Conservation (phyloP, 1,284 basidiomycete species). For the Crucibulum parvulum region DNA sequence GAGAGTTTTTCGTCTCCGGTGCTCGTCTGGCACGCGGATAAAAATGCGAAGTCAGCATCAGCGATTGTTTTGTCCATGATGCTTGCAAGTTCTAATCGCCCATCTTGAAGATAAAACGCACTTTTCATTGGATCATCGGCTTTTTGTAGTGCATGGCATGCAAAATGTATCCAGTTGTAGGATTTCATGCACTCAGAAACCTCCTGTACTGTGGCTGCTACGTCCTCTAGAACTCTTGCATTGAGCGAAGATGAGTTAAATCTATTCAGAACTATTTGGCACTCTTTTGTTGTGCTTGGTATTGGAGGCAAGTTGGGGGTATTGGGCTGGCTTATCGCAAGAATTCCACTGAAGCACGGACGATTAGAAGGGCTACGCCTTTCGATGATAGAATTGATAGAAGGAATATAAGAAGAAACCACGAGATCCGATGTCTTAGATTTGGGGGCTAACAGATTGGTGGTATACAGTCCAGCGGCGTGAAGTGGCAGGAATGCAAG, state of each 20-base stretch:
- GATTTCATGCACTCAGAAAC: slow-evolving; percentile 2
- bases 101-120: slow-evolving; percentile 19
- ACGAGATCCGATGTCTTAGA: slow-evolving; percentile 15
- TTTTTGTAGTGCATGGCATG: slow-evolving; percentile 25
- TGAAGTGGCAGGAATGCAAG: slow-evolving; percentile 26
- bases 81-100: slow-evolving; percentile 15
- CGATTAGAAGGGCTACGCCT: slow-evolving; percentile 2
- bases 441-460: slow-evolving; percentile 3
- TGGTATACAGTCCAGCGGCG: slow-evolving; percentile 17
- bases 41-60: slow-evolving; percentile 25
- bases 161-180: slow-evolving; percentile 21
- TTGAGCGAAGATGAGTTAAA: not conserved
- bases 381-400: slow-evolving; percentile 9
- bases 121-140: slow-evolving; percentile 17
- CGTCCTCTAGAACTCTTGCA: not conserved
- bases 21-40: slow-evolving; percentile 32
- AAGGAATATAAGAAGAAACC: slow-evolving; percentile 29
- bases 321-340: not conserved
- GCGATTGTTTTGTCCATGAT: slow-evolving; percentile 15
- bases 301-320: not conserved
- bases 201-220: not conserved
- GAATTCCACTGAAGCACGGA: not conserved
- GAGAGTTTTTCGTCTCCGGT: slow-evolving; percentile 20
- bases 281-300: not conserved
- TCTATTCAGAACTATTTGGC: not conserved